Base-by-base conservation (phyloP, 768 basidiomycete species). In the Boletus bicolor region DNA sequence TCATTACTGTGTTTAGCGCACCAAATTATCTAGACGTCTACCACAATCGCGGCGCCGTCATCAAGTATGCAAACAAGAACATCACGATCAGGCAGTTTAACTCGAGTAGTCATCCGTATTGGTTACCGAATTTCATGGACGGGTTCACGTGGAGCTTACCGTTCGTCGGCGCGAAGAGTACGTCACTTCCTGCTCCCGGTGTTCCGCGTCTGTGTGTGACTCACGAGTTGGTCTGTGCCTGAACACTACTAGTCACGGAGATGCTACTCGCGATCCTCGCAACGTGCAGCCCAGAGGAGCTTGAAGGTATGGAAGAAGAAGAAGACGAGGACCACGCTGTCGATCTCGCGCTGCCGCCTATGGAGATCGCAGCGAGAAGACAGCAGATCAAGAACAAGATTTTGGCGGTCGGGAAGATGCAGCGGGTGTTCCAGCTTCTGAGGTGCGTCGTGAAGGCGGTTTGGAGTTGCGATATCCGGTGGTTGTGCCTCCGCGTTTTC, bases 111-210 rank as follows among this genome's bases (percentile, higher is more conserved):
- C 92, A 94, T 70, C 92, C 92, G 4, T 98, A 93, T 72, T 97
- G 94, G 93, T 74, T 99, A 34, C 96, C 96, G 0, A 98, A 98
- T 73, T 97, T 98, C 62, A 95, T 97, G 87, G 93, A 98, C 68
- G 95, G 91, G 34, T 98, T 99, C 69, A 98, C 95, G 3, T 99
- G 96, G 96, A 93, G 90, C 80, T 70, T 99, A 55, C 96, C 96
- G 0, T 99, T 99, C 67, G 96, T 99, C 4, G 96, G 95, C 47
- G 87, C 91, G 51, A 99, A 99, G 76, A 98, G 96, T 96, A 61
- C 54, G 92, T 62, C 19, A 0, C 14, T n/a, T 36, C n/a, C 14
- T 44, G 2, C 34, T 7, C 10, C 37, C 34, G 21, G 3, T 7
- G 14, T 30, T 36, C 17, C 7, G 24, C 14, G 15, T 39, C 11